Conservation (phyloP, 1,284 basidiomycete species). For the Rhodotorula sp. region DNA sequence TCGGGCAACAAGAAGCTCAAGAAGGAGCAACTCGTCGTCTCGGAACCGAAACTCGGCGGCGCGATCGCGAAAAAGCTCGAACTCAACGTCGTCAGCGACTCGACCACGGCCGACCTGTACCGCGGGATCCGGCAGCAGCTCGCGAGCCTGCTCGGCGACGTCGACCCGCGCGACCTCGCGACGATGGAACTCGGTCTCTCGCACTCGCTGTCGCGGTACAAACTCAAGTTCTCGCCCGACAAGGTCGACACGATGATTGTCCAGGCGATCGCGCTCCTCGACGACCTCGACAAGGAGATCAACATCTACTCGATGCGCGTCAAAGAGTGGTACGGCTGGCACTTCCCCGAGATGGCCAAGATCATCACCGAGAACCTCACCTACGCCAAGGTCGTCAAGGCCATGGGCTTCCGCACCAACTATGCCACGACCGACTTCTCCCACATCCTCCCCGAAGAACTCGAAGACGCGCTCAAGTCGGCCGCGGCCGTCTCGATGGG, state of each 20-base stretch:
- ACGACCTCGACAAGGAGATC: conserved; percentile 98
- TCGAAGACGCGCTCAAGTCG: conserved; percentile 84
- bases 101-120: conserved; percentile 76
- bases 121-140: conserved; percentile 92
- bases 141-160: conserved; percentile 76
- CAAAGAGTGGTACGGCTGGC: conserved; percentile 99
- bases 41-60: conserved; percentile 88
- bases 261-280: conserved; percentile 95
- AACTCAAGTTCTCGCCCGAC: conserved; percentile 98
- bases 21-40: conserved; percentile 82
- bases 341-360: conserved; percentile 99
- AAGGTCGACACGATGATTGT: conserved; percentile 99
- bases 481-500: conserved; percentile 98
- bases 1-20: conserved; percentile 75
- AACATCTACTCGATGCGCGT: conserved; percentile 99
- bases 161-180: conserved; percentile 68
- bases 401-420: conserved; percentile 94
- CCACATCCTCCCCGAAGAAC: conserved; percentile 87
- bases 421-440: conserved; percentile 81
- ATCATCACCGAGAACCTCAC: conserved; percentile 96
- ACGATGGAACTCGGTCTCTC: conserved; percentile 97
- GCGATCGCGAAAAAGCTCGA: conserved; percentile 91
- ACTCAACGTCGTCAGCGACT: conserved; percentile 75
- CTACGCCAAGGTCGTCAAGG: conserved; percentile 85
- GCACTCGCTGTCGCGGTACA: conserved; percentile 96